Evolutionary conservation across 2,329 filamentous ascomycete genomes (phyloP).

Genomic region (Aotearoamyces nothofagi): DNA sequence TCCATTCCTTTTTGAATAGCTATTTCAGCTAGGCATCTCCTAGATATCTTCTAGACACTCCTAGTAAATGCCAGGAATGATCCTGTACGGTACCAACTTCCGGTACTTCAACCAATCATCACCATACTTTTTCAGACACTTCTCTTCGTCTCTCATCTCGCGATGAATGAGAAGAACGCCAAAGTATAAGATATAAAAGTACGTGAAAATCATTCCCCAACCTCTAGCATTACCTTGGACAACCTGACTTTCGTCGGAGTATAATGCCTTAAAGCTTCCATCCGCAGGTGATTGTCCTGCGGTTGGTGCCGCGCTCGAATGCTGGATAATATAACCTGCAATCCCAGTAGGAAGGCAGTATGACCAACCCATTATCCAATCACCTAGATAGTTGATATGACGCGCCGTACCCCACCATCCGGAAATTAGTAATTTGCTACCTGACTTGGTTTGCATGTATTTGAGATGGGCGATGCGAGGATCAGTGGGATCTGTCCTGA

Average conservation of each 20-base stretch:
- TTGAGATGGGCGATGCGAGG: slow-evolving; percentile 65
- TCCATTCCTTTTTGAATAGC: no score
- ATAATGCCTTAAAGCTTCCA: slow-evolving; percentile 33
- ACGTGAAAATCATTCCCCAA: slow-evolving; percentile 79
- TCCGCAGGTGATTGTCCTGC: slow-evolving; percentile 30
- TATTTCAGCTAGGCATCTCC: no score
- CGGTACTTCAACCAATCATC: slow-evolving; percentile 86
- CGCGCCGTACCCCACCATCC: slow-evolving; percentile 90
- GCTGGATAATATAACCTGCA: slow-evolving; percentile 61
- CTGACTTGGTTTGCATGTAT: slow-evolving; percentile 72
- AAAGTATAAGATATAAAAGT: slow-evolving; percentile 93
- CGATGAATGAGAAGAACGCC: slow-evolving; percentile 74
- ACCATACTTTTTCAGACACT: slow-evolving; percentile 83
- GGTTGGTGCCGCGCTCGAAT: slow-evolving; percentile 29
- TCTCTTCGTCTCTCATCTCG: slow-evolving; percentile 76
- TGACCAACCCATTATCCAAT: slow-evolving; percentile 89
- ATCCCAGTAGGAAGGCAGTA: slow-evolving; percentile 78
- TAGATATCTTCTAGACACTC: no score
- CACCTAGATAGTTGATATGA: slow-evolving; percentile 92
- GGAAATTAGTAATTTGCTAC: slow-evolving; percentile 65
- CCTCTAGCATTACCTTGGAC: slow-evolving; percentile 60
- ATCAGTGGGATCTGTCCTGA: slow-evolving; percentile 76
- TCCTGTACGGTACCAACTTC: slow-evolving; percentile 64
- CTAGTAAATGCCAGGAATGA: slow-evolving; percentile 75
- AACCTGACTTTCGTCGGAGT: slow-evolving; percentile 45